Percentiles rank a stretch among this genome's conserved stretches.
phyloP scores from a whole-genome alignment of 306 rosid species.

The Alnus rubra region DNA sequence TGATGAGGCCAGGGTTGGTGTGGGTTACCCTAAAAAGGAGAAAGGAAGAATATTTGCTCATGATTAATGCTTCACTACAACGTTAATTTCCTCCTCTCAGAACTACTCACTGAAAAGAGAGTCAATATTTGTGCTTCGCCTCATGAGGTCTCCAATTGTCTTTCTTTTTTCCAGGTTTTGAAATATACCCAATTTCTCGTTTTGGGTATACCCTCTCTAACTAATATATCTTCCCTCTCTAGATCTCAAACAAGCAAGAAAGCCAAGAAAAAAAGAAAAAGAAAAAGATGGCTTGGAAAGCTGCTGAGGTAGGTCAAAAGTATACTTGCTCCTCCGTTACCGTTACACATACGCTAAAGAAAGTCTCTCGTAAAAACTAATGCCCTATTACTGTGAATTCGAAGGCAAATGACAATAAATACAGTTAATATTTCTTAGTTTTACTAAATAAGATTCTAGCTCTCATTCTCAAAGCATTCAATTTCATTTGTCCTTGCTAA shows the following conservation, averaged over 20 bases:
- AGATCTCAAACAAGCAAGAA: conserved; percentile 24
- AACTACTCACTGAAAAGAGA: not conserved
- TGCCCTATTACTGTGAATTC: no score
- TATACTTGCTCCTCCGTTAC: not conserved
- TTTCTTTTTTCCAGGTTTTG: conserved; percentile 16
- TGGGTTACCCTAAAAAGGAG: not conserved
- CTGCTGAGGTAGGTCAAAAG: not conserved
- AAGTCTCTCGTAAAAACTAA: not conserved
- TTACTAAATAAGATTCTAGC: no score
- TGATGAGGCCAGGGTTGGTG: conserved; percentile 2
- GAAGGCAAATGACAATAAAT: not conserved
- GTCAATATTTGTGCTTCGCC: not conserved
- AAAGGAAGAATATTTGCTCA: not conserved
- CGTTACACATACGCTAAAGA: not conserved
- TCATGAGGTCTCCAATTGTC: not conserved
- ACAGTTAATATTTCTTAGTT: no score
- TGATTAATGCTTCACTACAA: conserved; percentile 21
- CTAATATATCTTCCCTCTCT: conserved; percentile 23
- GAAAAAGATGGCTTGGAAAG: not conserved
- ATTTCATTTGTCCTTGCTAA: no score
- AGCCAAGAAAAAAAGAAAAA: conserved; percentile 14
- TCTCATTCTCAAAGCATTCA: no score
- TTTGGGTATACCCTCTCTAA: conserved; percentile 55
- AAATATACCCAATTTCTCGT: conserved; percentile 44
- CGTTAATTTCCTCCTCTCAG: conserved; percentile 4